Conservation (phyloP, 805 yeast species). For the Wickerhamiella australiensis region DNA sequence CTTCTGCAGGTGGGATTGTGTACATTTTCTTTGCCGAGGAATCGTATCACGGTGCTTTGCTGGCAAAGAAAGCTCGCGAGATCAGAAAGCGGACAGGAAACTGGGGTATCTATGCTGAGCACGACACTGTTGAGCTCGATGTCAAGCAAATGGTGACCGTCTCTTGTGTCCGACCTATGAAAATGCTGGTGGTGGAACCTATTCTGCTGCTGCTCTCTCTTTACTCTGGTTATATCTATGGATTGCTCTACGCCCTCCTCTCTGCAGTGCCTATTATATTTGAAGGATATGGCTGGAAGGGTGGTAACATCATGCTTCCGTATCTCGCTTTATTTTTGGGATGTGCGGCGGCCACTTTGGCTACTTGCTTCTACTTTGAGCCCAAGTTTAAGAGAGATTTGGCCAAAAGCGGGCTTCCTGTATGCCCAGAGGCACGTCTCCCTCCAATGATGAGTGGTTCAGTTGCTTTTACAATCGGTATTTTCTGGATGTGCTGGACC, state of each 20-base stretch:
- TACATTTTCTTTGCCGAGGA: slow-evolving; percentile 42
- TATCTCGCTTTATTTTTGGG: slow-evolving; percentile 55
- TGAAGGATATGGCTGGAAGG: slow-evolving; percentile 46
- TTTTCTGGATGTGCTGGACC: slow-evolving; percentile 82
- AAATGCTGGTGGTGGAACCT: slow-evolving; percentile 32
- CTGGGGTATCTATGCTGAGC: slow-evolving; percentile 41
- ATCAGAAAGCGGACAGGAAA: slow-evolving; percentile 38
- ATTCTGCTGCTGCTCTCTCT: slow-evolving; percentile 29
- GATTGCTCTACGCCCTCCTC: slow-evolving; percentile 30
- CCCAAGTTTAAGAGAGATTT: slow-evolving; percentile 37
- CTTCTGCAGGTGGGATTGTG: slow-evolving; percentile 23
- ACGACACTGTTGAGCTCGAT: slow-evolving; percentile 33
- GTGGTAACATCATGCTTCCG: slow-evolving; percentile 9
- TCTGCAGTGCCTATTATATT: slow-evolving; percentile 31
- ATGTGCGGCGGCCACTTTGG: slow-evolving; percentile 42
- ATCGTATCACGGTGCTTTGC: slow-evolving; percentile 50
- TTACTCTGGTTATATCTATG: slow-evolving; percentile 32
- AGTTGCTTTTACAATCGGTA: slow-evolving; percentile 58
- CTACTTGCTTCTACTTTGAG: slow-evolving; percentile 44
- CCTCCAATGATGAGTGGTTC: slow-evolving; percentile 65
- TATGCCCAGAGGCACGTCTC: slow-evolving; percentile 69
- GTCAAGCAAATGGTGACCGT: slow-evolving; percentile 32
- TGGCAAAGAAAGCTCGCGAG: slow-evolving; percentile 32
- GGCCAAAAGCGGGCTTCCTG: slow-evolving; percentile 40
- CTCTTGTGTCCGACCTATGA: slow-evolving; percentile 23